Percentiles rank a stretch among this genome's conserved stretches.
Evolutionary conservation across 192 early-diverging fungal genomes (phyloP).

Genomic region (Powellomyces hirtus): DNA sequence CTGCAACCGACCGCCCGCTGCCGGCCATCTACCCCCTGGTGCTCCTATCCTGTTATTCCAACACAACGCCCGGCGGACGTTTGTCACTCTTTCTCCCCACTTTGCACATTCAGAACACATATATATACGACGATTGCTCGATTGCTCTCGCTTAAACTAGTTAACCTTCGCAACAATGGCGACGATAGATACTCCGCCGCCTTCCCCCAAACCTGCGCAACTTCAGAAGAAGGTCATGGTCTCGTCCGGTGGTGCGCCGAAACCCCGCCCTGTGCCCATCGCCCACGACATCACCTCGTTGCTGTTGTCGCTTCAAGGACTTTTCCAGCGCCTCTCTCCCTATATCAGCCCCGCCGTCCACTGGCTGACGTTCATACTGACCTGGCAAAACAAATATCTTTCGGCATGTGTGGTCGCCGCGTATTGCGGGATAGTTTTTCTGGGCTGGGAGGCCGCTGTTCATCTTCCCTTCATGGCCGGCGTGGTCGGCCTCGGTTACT

Average conservation of each 20-base stretch:
- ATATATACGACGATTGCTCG: too few species aligned
- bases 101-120: too few species aligned
- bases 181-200: conserved; percentile 1
- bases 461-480: neutral
- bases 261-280: conserved; percentile 4
- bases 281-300: conserved; percentile 20
- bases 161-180: neutral
- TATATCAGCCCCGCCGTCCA: conserved; percentile 11
- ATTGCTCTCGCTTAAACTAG: neutral
- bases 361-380: conserved; percentile 9
- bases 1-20: too few species aligned
- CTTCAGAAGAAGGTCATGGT: neutral
- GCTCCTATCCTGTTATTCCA: too few species aligned
- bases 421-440: neutral
- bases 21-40: too few species aligned
- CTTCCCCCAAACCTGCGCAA: neutral
- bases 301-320: conserved; percentile 20
- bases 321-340: conserved; percentile 12
- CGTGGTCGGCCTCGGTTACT: neutral
- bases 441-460: neutral
- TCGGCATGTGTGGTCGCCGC: neutral
- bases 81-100: too few species aligned
- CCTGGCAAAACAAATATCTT: conserved; percentile 17
- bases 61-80: too few species aligned
- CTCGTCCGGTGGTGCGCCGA: too few species aligned